Conservation (phyloP, 2,329 filamentous ascomycete species). For the Pestalotiopsis sp. region DNA sequence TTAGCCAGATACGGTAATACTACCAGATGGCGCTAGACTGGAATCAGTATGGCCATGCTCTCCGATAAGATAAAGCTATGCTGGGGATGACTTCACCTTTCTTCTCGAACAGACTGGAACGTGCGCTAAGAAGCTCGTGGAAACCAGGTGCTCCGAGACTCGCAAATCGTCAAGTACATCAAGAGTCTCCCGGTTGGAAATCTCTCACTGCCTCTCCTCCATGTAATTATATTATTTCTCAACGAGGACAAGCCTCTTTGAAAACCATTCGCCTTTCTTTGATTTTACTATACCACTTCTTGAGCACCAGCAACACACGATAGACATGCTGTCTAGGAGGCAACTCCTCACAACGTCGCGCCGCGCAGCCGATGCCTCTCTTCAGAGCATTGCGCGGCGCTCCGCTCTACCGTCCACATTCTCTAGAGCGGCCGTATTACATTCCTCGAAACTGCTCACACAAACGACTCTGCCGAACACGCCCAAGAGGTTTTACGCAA, state of each 20-base stretch:
- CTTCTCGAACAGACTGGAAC: slow-evolving; percentile 17
- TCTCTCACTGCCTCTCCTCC: neutral
- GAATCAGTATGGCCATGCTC: neutral
- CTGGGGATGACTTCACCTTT: slow-evolving; percentile 11
- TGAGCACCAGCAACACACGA: neutral
- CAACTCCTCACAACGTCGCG: slow-evolving; percentile 37
- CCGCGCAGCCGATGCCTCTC: slow-evolving; percentile 31
- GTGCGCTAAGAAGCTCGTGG: slow-evolving; percentile 5
- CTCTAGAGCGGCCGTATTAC: slow-evolving; percentile 25
- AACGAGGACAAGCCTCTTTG: slow-evolving; percentile 2
- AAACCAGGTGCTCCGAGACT: neutral
- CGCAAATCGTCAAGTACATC: neutral
- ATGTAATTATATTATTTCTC: neutral
- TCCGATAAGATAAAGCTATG: slow-evolving; percentile 9
- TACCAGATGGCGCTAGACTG: neutral
- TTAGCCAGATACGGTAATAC: neutral
- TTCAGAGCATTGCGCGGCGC: slow-evolving; percentile 23
- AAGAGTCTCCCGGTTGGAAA: neutral
- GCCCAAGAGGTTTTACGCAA: slow-evolving; percentile 58
- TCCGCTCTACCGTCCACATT: slow-evolving; percentile 19
- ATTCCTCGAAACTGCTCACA: slow-evolving; percentile 16
- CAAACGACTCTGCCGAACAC: slow-evolving; percentile 21
- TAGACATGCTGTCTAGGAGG: slow-evolving; percentile 40
- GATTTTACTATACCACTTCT: neutral
- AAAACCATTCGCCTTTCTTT: neutral